These are phyloP conservation scores for Coemansia umbellata DNA, from an alignment of 192 early-diverging fungal genomes.

Conservation along the genomic window DNA sequence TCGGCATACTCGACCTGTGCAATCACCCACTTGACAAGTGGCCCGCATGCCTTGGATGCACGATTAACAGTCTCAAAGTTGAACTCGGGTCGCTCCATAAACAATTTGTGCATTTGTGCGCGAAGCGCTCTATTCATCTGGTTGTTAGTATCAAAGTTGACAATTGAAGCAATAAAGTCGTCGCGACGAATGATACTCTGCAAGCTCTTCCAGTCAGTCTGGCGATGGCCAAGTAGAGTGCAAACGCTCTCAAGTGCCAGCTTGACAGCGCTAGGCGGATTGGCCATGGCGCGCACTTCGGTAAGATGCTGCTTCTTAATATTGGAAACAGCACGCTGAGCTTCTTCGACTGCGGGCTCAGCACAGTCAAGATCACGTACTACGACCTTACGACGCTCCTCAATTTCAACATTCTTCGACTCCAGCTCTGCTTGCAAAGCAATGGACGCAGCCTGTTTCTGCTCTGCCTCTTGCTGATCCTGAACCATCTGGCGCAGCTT, in stretches of 20 bases:
- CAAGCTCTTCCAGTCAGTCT: conserved; percentile 88
- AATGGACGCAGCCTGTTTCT: conserved; percentile 76
- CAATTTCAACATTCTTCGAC: conserved; percentile 69
- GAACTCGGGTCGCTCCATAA: conserved; percentile 79
- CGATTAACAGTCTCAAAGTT: conserved; percentile 96
- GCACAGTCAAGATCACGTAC: conserved; percentile 88
- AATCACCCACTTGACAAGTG: conserved; percentile 95
- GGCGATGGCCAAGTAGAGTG: conserved; percentile 80
- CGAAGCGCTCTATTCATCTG: conserved; percentile 74
- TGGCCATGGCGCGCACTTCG: conserved; percentile 95
- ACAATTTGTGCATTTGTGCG: conserved; percentile 75
- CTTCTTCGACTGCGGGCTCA: conserved; percentile 95
- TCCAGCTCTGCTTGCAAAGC: conserved; percentile 74
- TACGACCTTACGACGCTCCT: conserved; percentile 73
- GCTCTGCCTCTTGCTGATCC: conserved; percentile 92
- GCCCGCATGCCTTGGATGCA: conserved; percentile 97
- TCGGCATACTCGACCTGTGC: conserved; percentile 93
- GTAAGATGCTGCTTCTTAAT: conserved; percentile 97
- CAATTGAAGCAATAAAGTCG: conserved; percentile 96
- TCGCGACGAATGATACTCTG: conserved; percentile 88
- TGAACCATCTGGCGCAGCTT: conserved; percentile 94
- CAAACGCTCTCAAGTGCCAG: conserved; percentile 98
- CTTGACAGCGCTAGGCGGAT: conserved; percentile 94
- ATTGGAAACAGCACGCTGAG: conserved; percentile 85
- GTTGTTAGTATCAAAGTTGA: conserved; percentile 89